phyloP scores from a whole-genome alignment of 305 asterid genomes.

The Vinca major region DNA sequence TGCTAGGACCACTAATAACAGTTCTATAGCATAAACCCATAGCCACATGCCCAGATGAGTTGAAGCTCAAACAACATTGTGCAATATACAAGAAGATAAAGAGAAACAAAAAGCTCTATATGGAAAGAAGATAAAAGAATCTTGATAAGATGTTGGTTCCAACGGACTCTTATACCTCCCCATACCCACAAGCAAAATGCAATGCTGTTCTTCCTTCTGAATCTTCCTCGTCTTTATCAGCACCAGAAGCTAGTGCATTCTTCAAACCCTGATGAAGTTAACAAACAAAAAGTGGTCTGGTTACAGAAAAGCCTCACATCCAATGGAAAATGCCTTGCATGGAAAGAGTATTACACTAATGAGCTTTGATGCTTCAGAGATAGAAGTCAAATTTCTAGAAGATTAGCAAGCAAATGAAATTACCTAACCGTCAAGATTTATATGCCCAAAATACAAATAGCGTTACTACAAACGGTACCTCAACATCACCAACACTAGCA shows the following conservation, averaged over 20 bases:
- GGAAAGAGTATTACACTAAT: neutral
- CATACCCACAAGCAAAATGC: constrained; percentile 98
- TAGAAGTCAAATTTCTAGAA: neutral
- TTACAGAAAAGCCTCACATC: constrained; percentile 1
- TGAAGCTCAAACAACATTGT: neutral
- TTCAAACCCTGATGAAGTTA: constrained; percentile 59
- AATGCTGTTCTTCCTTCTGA: constrained; percentile 98
- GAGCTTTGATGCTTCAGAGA: neutral
- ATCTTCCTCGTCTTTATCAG: constrained; percentile 94
- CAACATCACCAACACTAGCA: constrained; percentile 79
- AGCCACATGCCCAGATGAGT: neutral
- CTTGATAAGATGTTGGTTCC: neutral
- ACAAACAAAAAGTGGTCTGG: no score
- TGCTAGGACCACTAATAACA: neutral
- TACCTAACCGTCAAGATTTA: neutral
- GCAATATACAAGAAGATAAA: neutral
- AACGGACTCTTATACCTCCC: constrained; percentile 50
- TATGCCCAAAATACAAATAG: neutral
- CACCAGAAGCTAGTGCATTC: constrained; percentile 76
- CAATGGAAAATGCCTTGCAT: neutral
- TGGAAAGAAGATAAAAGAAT: neutral
- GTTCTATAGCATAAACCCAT: neutral
- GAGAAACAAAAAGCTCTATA: neutral
- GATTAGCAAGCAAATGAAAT: neutral
- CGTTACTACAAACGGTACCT: constrained; percentile 32